A percentile compares a stretch with the other conserved stretches of the same genome.
Evolutionary conservation across 441 rosid genomes (phyloP).

Genomic region (Syzygium syzygioides): DNA sequence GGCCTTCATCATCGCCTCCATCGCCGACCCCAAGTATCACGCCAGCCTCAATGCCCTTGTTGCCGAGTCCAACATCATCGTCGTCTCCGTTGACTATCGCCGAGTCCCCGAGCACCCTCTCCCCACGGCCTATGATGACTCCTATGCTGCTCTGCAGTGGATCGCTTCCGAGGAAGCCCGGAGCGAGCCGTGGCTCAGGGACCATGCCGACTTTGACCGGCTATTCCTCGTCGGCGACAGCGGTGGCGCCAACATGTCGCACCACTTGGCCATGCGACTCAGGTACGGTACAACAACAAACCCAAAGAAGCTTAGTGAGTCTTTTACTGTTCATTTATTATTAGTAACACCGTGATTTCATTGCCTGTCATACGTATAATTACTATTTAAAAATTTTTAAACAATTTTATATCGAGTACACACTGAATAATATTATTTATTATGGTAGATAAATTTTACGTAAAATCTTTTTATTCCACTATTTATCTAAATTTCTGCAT

Average conservation of each 20-base stretch:
- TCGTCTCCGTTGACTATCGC: conserved; percentile 62
- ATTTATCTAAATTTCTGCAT: neutral
- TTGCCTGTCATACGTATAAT: neutral
- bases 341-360: neutral
- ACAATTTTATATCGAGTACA: neutral
- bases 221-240: conserved; percentile 59
- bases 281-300: neutral
- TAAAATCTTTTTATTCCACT: neutral
- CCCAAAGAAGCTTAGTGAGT: neutral
- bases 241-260: conserved; percentile 62
- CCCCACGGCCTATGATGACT: conserved; percentile 59
- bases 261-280: conserved; percentile 50
- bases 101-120: conserved; percentile 68
- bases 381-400: neutral
- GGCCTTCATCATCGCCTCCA: conserved; percentile 51
- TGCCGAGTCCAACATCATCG: conserved; percentile 36
- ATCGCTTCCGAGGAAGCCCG: conserved; percentile 18
- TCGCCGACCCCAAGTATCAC: conserved; percentile 56
- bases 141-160: conserved; percentile 52
- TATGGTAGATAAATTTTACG: neutral
- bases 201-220: conserved; percentile 32
- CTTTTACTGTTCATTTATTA: neutral
- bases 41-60: conserved; percentile 48
- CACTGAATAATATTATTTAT: neutral
- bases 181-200: conserved; percentile 48